phyloP scores from a whole-genome alignment of 495 filamentous ascomycete genomes.

The Penicillium egyptiacum region DNA sequence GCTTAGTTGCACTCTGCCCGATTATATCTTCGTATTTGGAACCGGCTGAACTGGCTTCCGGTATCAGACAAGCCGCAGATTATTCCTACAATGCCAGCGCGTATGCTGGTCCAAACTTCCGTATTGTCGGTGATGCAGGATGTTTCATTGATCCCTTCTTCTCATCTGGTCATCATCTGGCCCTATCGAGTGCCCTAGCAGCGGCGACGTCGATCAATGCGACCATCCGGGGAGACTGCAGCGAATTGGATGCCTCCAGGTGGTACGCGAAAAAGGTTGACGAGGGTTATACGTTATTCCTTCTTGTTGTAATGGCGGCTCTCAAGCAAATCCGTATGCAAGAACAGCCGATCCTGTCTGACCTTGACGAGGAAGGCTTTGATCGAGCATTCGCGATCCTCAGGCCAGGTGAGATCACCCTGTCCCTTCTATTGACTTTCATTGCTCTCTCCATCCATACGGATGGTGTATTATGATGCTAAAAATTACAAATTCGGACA shows the following conservation, averaged over 20 bases:
- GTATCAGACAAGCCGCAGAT: constrained; percentile 41
- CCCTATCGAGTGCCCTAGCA: constrained; percentile 34
- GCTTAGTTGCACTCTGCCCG: neutral
- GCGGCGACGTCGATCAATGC: constrained; percentile 25
- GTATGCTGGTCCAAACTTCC: constrained; percentile 35
- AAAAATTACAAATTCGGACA: neutral
- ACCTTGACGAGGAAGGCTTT: constrained; percentile 1
- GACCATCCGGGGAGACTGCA: neutral
- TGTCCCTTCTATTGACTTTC: neutral
- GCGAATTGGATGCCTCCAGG: neutral
- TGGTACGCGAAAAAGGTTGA: neutral
- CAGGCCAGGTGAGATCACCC: neutral
- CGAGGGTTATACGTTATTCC: neutral
- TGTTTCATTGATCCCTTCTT: constrained; percentile 48
- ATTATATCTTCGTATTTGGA: constrained; percentile 20
- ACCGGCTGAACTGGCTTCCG: constrained; percentile 27
- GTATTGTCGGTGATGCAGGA: constrained; percentile 47
- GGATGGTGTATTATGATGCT: neutral
- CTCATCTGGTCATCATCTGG: constrained; percentile 43
- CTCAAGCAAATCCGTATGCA: constrained; percentile 1
- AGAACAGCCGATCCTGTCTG: neutral
- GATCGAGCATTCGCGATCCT: neutral
- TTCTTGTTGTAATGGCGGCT: neutral
- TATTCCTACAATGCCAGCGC: constrained; percentile 42
- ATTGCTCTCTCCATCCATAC: neutral